phyloP scores from a whole-genome alignment of 2,329 filamentous ascomycete genomes.

The Arthrobotrys conoides region DNA sequence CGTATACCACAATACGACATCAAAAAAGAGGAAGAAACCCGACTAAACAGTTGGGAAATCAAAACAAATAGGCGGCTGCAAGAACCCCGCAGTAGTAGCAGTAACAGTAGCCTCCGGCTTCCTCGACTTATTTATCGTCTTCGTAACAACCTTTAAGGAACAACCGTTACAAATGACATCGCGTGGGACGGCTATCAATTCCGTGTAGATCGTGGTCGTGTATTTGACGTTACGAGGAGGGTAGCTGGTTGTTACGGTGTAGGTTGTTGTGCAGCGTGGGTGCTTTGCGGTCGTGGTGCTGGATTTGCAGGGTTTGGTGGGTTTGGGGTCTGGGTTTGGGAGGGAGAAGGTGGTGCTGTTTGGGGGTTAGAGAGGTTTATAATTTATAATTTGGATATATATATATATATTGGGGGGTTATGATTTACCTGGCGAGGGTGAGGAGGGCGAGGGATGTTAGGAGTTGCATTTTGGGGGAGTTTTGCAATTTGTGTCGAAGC shows the following conservation, averaged over 20 bases:
- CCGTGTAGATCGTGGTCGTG: slow-evolving; percentile 31
- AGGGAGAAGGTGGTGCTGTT: slow-evolving; percentile 23
- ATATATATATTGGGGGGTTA: background rate
- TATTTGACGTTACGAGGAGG: slow-evolving; percentile 5
- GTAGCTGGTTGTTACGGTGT: slow-evolving; percentile 40
- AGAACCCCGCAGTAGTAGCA: background rate
- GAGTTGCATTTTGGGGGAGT: slow-evolving; percentile 53
- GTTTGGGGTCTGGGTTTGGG: too few relatives aligned
- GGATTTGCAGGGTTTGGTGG: background rate
- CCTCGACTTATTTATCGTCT: slow-evolving; percentile 22
- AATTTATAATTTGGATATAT: too few relatives aligned
- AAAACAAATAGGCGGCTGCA: slow-evolving; percentile 1
- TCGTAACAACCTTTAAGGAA: slow-evolving; percentile 13
- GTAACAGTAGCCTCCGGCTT: slow-evolving; percentile 28
- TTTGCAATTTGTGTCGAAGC: too few relatives aligned
- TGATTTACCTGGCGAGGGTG: slow-evolving; percentile 34
- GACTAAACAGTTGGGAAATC: slow-evolving; percentile 8
- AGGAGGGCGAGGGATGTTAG: slow-evolving; percentile 29
- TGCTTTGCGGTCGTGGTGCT: background rate
- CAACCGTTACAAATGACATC: slow-evolving; percentile 46
- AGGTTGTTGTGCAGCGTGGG: slow-evolving; percentile 26
- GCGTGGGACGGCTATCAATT: slow-evolving; percentile 14
- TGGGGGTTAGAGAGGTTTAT: background rate
- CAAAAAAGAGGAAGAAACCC: too few relatives aligned
- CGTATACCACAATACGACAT: too few relatives aligned